Percentiles rank a stretch among this genome's conserved stretches.
Evolutionary conservation across 495 filamentous ascomycete genomes (phyloP).

Genomic region (Coniosporium apollinis): DNA sequence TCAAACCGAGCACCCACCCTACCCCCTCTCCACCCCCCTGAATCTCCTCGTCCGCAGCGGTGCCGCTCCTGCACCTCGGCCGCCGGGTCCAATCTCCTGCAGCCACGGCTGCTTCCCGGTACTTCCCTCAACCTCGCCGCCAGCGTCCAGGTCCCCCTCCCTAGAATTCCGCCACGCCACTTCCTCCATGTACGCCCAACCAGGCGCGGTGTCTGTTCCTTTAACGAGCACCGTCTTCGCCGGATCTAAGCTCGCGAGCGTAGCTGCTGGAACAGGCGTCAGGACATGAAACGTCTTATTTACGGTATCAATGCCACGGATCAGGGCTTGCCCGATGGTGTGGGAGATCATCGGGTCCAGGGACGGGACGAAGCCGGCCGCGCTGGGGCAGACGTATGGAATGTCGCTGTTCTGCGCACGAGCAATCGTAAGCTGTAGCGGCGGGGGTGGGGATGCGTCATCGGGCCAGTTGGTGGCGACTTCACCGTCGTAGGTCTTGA

Average conservation of each 20-base stretch:
- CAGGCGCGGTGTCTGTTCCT: conserved; percentile 40
- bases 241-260: conserved; percentile 2
- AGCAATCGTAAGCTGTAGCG: not conserved
- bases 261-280: conserved; percentile 27
- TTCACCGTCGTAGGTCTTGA: conserved; percentile 7
- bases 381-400: conserved; percentile 7
- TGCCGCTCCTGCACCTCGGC: too few species aligned
- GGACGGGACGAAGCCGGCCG: conserved; percentile 2
- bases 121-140: too few species aligned
- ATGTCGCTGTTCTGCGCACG: conserved; percentile 8
- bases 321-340: conserved; percentile 33
- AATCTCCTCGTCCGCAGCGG: too few species aligned
- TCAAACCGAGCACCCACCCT: too few species aligned
- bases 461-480: not conserved
- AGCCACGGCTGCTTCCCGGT: too few species aligned
- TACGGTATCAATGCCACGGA: conserved; percentile 35
- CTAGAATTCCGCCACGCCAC: conserved; percentile 10
- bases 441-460: not conserved
- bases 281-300: conserved; percentile 33
- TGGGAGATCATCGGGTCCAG: conserved; percentile 30
- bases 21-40: too few species aligned
- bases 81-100: too few species aligned
- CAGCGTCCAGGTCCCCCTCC: too few species aligned
- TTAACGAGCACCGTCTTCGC: conserved; percentile 29
- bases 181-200: conserved; percentile 41